phyloP scores from a whole-genome alignment of 345 rosid species.

The Camelina sativa region DNA sequence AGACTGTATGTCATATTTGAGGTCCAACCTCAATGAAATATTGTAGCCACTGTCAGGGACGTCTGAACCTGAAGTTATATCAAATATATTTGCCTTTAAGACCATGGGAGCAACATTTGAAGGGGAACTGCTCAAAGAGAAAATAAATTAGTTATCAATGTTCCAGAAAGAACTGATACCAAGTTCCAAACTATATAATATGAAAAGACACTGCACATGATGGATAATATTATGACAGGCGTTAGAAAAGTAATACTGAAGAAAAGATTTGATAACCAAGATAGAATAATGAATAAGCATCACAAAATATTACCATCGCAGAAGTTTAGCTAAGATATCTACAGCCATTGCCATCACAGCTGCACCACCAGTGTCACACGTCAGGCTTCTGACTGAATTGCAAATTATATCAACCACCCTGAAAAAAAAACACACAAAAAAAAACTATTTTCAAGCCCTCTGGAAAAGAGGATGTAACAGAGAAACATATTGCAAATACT shows the following conservation, averaged over 20 bases:
- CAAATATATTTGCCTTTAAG: slow-evolving; percentile 69
- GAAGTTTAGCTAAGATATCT: slow-evolving; percentile 73
- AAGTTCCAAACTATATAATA: slow-evolving; percentile 24
- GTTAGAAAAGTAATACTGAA: slow-evolving; percentile 12
- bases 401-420: slow-evolving; percentile 87
- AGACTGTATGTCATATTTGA: slow-evolving; percentile 27
- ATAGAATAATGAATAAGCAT: slow-evolving; percentile 12
- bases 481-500: slow-evolving; percentile 17
- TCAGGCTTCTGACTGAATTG: slow-evolving; percentile 60
- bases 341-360: slow-evolving; percentile 73
- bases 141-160: slow-evolving; percentile 14
- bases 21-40: slow-evolving; percentile 63
- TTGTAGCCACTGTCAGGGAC: slow-evolving; percentile 50
- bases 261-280: slow-evolving; percentile 13
- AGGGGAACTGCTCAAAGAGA: slow-evolving; percentile 63
- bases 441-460: slow-evolving; percentile 24
- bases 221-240: background rate
- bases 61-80: slow-evolving; percentile 57
- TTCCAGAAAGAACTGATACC: slow-evolving; percentile 23
- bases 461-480: slow-evolving; percentile 7
- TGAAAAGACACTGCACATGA: slow-evolving; percentile 16
- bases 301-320: slow-evolving; percentile 65
- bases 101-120: slow-evolving; percentile 64
- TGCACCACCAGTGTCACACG: slow-evolving; percentile 61
- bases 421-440: slow-evolving; percentile 43